Conservation (phyloP, 306 rosid species). For the Corylus avellana region DNA sequence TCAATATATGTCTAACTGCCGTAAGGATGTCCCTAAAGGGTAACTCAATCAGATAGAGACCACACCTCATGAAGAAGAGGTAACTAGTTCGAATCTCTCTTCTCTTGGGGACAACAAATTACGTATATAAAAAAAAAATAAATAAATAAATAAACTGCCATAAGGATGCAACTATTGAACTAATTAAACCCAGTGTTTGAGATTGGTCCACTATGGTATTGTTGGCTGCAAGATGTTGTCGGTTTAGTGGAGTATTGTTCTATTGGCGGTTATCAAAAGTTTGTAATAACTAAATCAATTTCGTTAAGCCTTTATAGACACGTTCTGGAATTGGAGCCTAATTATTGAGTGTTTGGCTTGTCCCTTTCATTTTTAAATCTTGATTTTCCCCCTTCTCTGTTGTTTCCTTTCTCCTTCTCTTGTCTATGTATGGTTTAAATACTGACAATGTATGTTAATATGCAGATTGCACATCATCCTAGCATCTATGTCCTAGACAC, state of each 20-base stretch:
- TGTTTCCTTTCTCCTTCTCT: slow-evolving; percentile 1
- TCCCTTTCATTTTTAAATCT: not conserved
- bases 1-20: not conserved
- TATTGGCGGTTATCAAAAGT: not conserved
- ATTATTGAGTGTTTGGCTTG: not conserved
- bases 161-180: not conserved
- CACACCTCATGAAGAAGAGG: no score
- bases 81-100: no score
- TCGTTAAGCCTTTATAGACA: not conserved
- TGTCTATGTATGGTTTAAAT: not conserved
- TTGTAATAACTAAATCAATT: not conserved
- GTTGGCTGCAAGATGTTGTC: not conserved
- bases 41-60: no score
- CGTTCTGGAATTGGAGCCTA: not conserved
- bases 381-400: not conserved
- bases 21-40: not conserved
- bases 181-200: not conserved
- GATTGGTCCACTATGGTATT: not conserved
- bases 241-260: not conserved
- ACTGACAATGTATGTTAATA: slow-evolving; percentile 18
- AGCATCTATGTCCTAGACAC: slow-evolving; percentile 92
- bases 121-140: no score
- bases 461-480: slow-evolving; percentile 89
- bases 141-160: not conserved
- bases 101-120: no score